Evolutionary conservation across 2,329 filamentous ascomycete species (phyloP), one percentile per base, ranked within the genome.

Genomic region (Cadophora sp.): DNA sequence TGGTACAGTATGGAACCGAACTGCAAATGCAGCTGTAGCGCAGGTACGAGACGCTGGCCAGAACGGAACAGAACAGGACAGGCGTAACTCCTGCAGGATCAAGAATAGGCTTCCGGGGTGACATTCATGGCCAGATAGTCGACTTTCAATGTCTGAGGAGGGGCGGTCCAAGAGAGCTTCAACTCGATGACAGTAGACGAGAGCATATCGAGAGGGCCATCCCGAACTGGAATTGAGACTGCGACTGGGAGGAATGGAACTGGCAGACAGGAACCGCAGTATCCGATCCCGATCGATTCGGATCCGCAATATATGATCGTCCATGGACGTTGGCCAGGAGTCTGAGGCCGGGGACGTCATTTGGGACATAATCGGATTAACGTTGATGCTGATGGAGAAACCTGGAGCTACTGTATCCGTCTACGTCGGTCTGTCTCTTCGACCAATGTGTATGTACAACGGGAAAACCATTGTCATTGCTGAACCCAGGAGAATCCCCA

Each of bases 1-100:
- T 56, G 55, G 16, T 46, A 46, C 48, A 61, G 51, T 24, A 22
- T 58, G 62, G 29, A 27, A 48, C 46, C 14, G 37, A 9, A 43
- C 31, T 24, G 29, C 48, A 55, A 55, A 7, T 55, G 51, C 51
- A 55, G 26, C 26, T 55, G 51, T 55, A 27, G 51, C 51, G 51
- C 51, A 55, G 51, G 51, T 31, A 31, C 51, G 7, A 29, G 51
- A 26, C 4, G 48, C 24, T 26, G 48, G 22, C 9, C 24, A 51
- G 24, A 12, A 29, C 12, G 22, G 4, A 8, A 48, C 5, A 48
- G 43, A n/a, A 22, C n/a, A 11, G 19, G 43, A 48, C 43, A 22
- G 43, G 40, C 40, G 16, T 19, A 19, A 3, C 19, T 12, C 34
- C 8, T 37, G 14, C 34, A 37, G 34, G 9, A 37, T 37, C 34